phyloP scores from a whole-genome alignment of 495 filamentous ascomycete species.

The Penicillium mononematosum region DNA sequence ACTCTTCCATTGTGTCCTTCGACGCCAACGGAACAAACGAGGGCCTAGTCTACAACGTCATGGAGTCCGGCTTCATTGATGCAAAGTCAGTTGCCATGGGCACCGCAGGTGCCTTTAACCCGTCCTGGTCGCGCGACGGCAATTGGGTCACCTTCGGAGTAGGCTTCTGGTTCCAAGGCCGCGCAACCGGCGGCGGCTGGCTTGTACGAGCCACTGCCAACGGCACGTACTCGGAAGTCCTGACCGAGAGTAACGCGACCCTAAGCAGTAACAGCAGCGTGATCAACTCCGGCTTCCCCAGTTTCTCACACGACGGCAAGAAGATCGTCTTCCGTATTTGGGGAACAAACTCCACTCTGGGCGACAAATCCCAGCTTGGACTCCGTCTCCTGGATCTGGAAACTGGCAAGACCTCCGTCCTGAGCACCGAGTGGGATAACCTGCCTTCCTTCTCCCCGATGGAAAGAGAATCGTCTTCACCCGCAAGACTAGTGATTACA shows the following conservation, averaged over 20 bases:
- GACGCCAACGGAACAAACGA: neutral
- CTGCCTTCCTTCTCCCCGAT: conserved; percentile 32
- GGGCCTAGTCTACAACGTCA: neutral
- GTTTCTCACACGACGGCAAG: conserved; percentile 30
- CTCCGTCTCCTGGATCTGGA: conserved; percentile 31
- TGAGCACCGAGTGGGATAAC: conserved; percentile 34
- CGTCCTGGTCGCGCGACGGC: conserved; percentile 31
- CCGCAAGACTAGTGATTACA: conserved; percentile 24
- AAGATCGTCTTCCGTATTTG: conserved; percentile 35
- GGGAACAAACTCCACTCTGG: conserved; percentile 19
- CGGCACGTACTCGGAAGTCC: conserved; percentile 25
- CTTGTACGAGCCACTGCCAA: conserved; percentile 26
- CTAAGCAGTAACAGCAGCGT: conserved; percentile 13
- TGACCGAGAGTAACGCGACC: conserved; percentile 19
- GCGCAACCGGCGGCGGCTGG: conserved; percentile 25
- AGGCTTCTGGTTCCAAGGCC: conserved; percentile 31
- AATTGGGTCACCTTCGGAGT: conserved; percentile 32
- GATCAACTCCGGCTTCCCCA: conserved; percentile 31
- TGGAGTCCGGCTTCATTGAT: neutral
- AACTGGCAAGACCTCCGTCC: conserved; percentile 19
- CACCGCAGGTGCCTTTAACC: conserved; percentile 28
- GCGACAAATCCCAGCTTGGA: conserved; percentile 24
- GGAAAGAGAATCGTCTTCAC: conserved; percentile 35
- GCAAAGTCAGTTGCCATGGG: neutral
- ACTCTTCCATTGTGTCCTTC: conserved; percentile 23